These are phyloP conservation scores for Phytomonas sp. DNA, from an alignment of 208 protist genomes.

Conservation along the genomic window DNA sequence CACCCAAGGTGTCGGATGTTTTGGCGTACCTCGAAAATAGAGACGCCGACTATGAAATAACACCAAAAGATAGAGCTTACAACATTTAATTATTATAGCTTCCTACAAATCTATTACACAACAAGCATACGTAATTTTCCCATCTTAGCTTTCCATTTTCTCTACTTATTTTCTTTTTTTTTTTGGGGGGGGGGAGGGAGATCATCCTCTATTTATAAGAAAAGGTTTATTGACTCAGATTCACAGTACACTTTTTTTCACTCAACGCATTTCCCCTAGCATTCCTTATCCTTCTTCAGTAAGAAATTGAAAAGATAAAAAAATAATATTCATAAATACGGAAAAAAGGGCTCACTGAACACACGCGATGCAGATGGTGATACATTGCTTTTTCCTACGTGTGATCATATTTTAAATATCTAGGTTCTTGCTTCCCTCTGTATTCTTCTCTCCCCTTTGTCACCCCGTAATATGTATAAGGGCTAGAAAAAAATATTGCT, in stretches of 20 bases:
- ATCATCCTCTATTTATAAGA: neutral
- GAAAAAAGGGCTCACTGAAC: neutral
- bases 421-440: neutral
- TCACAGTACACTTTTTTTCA: neutral
- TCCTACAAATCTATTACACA: neutral
- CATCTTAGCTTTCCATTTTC: neutral
- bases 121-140: neutral
- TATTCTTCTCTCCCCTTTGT: neutral
- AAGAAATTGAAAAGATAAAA: neutral
- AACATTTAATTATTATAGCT: neutral
- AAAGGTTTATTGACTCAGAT: neutral
- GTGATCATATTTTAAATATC: neutral
- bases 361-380: conserved; percentile 3
- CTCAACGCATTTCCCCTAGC: neutral
- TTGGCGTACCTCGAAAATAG: neutral
- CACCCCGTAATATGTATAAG: neutral
- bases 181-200: too few species aligned
- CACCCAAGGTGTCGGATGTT: neutral
- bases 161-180: neutral
- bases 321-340: conserved; percentile 1
- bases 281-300: neutral
- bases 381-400: neutral
- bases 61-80: neutral
- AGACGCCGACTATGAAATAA: neutral
- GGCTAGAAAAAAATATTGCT: neutral